Conservation (phyloP, 257 asterid genomes). For the Ajuga chamaepitys region DNA sequence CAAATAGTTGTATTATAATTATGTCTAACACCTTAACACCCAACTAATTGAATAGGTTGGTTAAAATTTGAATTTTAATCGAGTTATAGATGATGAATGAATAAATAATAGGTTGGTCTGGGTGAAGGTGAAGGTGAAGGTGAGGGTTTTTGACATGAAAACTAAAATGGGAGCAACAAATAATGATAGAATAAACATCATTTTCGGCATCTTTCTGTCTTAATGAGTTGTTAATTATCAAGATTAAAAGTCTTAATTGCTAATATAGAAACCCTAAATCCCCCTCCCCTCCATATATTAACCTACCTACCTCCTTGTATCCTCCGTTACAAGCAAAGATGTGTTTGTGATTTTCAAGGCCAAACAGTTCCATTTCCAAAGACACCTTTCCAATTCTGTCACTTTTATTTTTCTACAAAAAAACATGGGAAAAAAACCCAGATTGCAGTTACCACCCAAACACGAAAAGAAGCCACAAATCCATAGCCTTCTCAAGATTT, state of each 20-base stretch:
- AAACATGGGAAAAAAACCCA: constrained; percentile 31
- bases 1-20: too few species aligned
- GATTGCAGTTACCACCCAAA: constrained; percentile 6
- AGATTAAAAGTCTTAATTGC: too few species aligned
- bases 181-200: constrained; percentile 18
- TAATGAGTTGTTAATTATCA: background rate
- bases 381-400: background rate
- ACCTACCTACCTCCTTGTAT: constrained; percentile 17
- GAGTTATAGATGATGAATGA: too few species aligned
- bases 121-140: too few species aligned
- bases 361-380: constrained; percentile 8
- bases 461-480: constrained; percentile 19
- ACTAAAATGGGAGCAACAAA: too few species aligned
- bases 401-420: background rate
- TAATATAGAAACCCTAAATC: background rate
- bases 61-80: too few species aligned
- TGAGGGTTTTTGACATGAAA: too few species aligned
- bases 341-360: constrained; percentile 12
- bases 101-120: too few species aligned
- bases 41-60: too few species aligned
- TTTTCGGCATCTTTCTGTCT: constrained; percentile 33
- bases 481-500: constrained; percentile 18
- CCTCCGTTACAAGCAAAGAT: constrained; percentile 17
- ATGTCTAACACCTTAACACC: too few species aligned
- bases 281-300: background rate